Evolutionary conservation across 768 basidiomycete genomes (phyloP).

Genomic region (Russula sp.): DNA sequence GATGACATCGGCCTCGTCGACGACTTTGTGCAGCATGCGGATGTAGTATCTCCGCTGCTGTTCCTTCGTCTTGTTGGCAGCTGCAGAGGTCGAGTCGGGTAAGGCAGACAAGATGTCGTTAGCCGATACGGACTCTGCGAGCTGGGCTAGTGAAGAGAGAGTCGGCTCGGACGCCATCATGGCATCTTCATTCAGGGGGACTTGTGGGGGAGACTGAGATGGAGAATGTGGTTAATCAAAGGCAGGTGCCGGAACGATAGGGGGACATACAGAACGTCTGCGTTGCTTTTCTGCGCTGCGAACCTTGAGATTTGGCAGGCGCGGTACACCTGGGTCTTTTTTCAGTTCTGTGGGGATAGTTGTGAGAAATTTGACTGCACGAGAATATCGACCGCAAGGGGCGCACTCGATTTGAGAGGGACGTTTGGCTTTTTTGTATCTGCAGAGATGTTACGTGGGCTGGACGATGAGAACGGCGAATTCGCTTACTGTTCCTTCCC

Average conservation of each 20-base stretch:
- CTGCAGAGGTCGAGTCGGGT: constrained; percentile 31
- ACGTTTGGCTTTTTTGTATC: constrained; percentile 10
- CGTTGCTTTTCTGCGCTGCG: constrained; percentile 52
- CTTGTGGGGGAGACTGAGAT: constrained; percentile 14
- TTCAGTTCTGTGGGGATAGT: constrained; percentile 58
- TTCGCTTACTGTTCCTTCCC: constrained; percentile 15
- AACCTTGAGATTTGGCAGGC: constrained; percentile 69
- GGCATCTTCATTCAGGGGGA: constrained; percentile 47
- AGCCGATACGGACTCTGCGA: constrained; percentile 41
- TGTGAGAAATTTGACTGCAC: background rate
- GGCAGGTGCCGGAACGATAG: background rate
- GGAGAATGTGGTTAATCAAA: background rate
- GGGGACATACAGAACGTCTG: constrained; percentile 41
- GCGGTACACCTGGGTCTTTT: constrained; percentile 87
- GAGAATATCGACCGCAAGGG: background rate
- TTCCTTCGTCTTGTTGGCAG: constrained; percentile 60
- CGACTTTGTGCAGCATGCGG: constrained; percentile 82
- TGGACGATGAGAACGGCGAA: too few species aligned
- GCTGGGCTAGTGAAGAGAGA: constrained; percentile 54
- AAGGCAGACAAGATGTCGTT: constrained; percentile 39
- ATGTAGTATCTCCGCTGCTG: constrained; percentile 73
- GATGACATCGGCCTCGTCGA: constrained; percentile 89
- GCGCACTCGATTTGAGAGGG: constrained; percentile 20
- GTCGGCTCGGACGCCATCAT: constrained; percentile 75
- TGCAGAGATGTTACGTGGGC: background rate